phyloP scores from a whole-genome alignment of 768 basidiomycete genomes.

The Tylopilus sp. region DNA sequence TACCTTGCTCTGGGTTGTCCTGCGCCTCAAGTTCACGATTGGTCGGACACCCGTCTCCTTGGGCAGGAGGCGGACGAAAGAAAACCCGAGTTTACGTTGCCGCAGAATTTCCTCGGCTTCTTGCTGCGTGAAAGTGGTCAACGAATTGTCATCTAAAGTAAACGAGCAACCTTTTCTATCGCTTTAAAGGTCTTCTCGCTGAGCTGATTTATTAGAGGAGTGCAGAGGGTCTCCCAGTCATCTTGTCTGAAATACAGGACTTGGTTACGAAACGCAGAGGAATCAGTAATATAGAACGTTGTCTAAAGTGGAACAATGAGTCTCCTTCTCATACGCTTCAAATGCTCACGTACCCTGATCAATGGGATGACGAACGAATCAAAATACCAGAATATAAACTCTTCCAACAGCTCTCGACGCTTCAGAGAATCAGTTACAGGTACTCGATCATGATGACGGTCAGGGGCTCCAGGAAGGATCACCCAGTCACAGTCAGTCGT shows the following conservation, averaged over 20 bases:
- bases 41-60: constrained; percentile 95
- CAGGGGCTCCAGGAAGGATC: constrained; percentile 38
- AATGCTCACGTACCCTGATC: constrained; percentile 54
- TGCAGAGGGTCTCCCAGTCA: constrained; percentile 84
- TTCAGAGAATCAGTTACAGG: constrained; percentile 69
- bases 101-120: constrained; percentile 65
- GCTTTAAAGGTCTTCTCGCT: constrained; percentile 65
- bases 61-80: constrained; percentile 84
- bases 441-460: constrained; percentile 44
- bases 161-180: constrained; percentile 55
- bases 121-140: constrained; percentile 36
- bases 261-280: constrained; percentile 76
- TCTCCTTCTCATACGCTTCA: not conserved
- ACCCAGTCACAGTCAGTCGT: constrained; percentile 81
- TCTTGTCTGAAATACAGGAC: constrained; percentile 93
- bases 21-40: constrained; percentile 84
- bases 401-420: constrained; percentile 75
- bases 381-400: constrained; percentile 94
- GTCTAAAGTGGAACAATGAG: constrained; percentile 47
- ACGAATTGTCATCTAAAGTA: not conserved
- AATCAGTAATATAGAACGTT: constrained; percentile 92
- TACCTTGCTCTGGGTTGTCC: constrained; percentile 38
- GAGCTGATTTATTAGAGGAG: constrained; percentile 77
- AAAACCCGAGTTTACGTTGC: constrained; percentile 76
- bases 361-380: constrained; percentile 80